Conservation (phyloP, 371 early-diverging fungal genomes). For the Syncephalastrum contaminatum region DNA sequence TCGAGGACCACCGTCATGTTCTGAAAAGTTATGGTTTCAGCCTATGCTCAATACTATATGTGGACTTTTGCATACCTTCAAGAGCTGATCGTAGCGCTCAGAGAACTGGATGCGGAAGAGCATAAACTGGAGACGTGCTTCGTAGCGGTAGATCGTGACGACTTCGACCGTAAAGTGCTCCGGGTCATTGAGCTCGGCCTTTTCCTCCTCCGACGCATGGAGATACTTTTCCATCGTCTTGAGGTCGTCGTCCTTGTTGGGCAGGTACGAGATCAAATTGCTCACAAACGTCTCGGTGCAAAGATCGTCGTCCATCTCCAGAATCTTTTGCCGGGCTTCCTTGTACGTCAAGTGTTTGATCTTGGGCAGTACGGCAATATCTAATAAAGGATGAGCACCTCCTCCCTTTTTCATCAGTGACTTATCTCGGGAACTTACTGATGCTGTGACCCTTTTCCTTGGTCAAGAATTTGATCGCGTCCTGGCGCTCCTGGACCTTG, state of each 20-base stretch:
- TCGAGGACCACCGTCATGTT: conserved; percentile 40
- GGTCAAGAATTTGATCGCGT: conserved; percentile 29
- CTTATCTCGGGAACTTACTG: conserved; percentile 20
- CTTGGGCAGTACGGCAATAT: conserved; percentile 41
- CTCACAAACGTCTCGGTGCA: conserved; percentile 51
- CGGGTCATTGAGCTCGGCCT: conserved; percentile 41
- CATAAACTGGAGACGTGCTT: conserved; percentile 47
- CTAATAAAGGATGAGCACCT: conserved; percentile 15
- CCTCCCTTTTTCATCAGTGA: neutral
- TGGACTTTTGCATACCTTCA: conserved; percentile 13
- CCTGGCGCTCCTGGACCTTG: conserved; percentile 17
- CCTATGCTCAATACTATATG: conserved; percentile 9
- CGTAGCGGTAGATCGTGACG: conserved; percentile 49
- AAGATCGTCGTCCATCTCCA: conserved; percentile 36
- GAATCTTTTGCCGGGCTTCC: conserved; percentile 26
- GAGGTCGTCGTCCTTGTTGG: conserved; percentile 47
- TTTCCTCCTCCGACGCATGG: conserved; percentile 35
- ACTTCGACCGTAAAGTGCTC: conserved; percentile 56
- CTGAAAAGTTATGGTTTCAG: conserved; percentile 25
- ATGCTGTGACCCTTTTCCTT: conserved; percentile 42
- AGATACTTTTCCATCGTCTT: conserved; percentile 45
- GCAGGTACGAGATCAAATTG: conserved; percentile 39
- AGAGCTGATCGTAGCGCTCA: conserved; percentile 46
- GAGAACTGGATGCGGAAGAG: conserved; percentile 47
- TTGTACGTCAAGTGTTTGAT: conserved; percentile 25